These are phyloP conservation scores for Juglanconis sp. DNA, from an alignment of 2,329 filamentous ascomycete genomes.

Conservation along the genomic window DNA sequence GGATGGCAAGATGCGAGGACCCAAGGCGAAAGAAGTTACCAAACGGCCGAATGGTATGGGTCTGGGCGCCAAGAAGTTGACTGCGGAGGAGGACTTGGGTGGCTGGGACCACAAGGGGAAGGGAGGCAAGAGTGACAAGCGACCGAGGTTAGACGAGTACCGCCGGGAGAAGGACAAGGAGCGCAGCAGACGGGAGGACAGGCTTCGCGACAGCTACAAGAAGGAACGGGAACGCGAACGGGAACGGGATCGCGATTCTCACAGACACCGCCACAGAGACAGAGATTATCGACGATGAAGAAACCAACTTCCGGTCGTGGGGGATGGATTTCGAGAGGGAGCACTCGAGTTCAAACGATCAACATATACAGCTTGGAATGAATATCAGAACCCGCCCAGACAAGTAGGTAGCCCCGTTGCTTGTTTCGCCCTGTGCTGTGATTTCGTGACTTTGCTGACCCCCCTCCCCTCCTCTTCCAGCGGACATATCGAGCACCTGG, in stretches of 20 bases:
- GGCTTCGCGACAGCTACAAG: conserved; percentile 42
- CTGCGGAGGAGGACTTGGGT: conserved; percentile 69
- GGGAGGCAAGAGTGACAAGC: conserved; percentile 36
- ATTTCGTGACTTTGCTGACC: background rate
- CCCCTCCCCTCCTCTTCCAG: background rate
- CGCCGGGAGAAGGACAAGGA: conserved; percentile 43
- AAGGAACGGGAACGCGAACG: conserved; percentile 42
- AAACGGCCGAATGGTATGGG: conserved; percentile 78
- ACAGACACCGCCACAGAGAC: conserved; percentile 13
- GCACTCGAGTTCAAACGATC: background rate
- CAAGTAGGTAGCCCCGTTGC: background rate
- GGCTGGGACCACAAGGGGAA: conserved; percentile 71
- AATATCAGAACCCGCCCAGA: background rate
- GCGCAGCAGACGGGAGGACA: conserved; percentile 37
- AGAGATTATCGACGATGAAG: conserved; percentile 13
- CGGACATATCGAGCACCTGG: background rate
- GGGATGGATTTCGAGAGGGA: background rate
- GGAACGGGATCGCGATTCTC: conserved; percentile 31
- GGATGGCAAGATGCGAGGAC: conserved; percentile 64
- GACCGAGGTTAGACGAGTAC: conserved; percentile 49
- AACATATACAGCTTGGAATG: background rate
- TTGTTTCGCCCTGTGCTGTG: background rate
- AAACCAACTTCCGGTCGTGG: no score
- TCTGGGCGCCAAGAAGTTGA: conserved; percentile 80
- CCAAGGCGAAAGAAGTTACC: conserved; percentile 63